These are phyloP conservation scores for Zasmidium citrigriseum DNA, from an alignment of 2,329 filamentous ascomycete genomes.

Conservation along the genomic window DNA sequence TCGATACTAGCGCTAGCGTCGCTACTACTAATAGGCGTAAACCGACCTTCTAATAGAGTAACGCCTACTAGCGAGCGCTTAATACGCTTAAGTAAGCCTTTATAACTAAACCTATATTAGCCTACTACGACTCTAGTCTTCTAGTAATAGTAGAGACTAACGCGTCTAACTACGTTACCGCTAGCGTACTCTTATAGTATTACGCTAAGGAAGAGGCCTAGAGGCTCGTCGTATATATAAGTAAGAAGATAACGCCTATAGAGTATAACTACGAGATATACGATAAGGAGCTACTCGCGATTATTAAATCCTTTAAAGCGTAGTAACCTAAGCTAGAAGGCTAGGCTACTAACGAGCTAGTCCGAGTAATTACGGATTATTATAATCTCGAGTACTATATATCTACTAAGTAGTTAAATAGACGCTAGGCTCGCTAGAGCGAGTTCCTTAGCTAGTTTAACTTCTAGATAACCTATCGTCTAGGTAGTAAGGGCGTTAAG, in stretches of 20 bases:
- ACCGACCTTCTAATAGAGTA: neutral
- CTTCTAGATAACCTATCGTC: neutral
- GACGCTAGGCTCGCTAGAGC: neutral
- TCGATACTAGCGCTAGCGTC: too few relatives aligned
- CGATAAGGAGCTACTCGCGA: neutral
- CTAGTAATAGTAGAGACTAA: neutral
- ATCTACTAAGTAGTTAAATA: neutral
- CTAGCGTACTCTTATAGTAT: neutral
- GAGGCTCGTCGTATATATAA: slow-evolving; percentile 27
- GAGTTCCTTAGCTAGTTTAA: neutral
- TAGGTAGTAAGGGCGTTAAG: neutral
- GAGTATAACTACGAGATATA: neutral
- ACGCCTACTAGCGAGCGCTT: neutral
- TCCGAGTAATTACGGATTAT: slow-evolving; percentile 1
- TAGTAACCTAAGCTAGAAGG: neutral
- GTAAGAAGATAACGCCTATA: slow-evolving; percentile 21
- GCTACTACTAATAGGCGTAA: neutral
- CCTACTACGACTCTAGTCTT: neutral
- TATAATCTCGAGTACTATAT: slow-evolving; percentile 4
- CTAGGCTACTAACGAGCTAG: neutral
- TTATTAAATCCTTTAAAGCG: neutral
- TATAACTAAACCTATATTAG: neutral
- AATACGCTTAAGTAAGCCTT: neutral
- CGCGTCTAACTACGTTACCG: neutral
- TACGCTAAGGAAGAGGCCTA: neutral